phyloP scores from a whole-genome alignment of 208 protist genomes.

The Spongospora subterranea region DNA sequence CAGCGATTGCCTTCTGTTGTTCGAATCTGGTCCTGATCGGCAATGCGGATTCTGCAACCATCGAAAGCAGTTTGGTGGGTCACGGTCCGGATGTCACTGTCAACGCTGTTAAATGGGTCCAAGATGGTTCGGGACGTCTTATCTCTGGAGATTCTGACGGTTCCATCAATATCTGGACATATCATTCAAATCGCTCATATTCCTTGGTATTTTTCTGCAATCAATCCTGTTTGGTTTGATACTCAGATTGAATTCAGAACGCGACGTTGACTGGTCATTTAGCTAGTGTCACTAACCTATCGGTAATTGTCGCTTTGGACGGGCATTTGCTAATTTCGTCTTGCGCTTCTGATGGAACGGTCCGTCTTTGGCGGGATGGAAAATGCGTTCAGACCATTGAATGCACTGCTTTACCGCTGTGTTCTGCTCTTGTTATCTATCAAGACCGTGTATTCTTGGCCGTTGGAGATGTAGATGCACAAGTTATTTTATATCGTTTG shows the following conservation, averaged over 20 bases:
- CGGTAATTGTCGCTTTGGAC: not conserved
- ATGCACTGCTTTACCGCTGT: not conserved
- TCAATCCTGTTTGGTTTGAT: not conserved
- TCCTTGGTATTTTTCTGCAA: not conserved
- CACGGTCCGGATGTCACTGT: not conserved
- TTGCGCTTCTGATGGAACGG: not conserved
- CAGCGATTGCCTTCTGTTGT: not conserved
- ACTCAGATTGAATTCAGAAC: not conserved
- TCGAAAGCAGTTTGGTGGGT: not conserved
- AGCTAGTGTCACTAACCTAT: not conserved
- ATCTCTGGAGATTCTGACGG: not conserved
- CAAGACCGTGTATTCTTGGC: not conserved
- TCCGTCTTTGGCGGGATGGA: not conserved
- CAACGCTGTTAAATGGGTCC: not conserved
- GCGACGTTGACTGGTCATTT: not conserved
- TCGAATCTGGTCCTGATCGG: not conserved
- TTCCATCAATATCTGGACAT: not conserved
- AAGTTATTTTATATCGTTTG: not conserved
- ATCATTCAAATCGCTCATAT: not conserved
- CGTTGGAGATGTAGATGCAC: not conserved
- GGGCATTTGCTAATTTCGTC: not conserved
- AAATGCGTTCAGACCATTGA: not conserved
- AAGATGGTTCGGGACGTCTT: not conserved
- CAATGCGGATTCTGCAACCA: not conserved
- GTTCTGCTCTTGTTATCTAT: not conserved